phyloP scores from a whole-genome alignment of 2,329 filamentous ascomycete species.

The Cryphonectria naterciae region DNA sequence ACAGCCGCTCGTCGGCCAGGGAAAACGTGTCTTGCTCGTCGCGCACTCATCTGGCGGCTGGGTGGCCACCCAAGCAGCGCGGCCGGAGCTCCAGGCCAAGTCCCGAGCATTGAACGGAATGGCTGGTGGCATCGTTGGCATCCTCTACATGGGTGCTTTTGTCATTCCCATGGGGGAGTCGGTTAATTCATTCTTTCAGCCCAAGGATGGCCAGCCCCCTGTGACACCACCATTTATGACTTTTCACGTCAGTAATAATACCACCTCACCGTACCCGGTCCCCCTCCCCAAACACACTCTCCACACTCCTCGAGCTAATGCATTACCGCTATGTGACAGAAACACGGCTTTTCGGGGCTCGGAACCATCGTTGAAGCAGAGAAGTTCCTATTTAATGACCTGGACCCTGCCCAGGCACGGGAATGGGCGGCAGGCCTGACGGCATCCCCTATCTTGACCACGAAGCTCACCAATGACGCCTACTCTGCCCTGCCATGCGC shows the following conservation, averaged over 20 bases:
- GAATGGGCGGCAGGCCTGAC: conserved; percentile 35
- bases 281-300: no score
- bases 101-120: conserved; percentile 30
- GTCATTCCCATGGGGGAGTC: conserved; percentile 39
- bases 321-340: neutral
- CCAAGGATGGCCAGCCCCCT: conserved; percentile 33
- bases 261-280: no score
- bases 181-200: conserved; percentile 37
- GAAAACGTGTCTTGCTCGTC: conserved; percentile 37
- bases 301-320: no score
- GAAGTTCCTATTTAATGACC: conserved; percentile 37
- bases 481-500: conserved; percentile 39
- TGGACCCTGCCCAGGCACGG: conserved; percentile 32
- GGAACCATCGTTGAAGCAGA: conserved; percentile 34
- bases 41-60: conserved; percentile 42
- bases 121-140: conserved; percentile 35
- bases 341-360: conserved; percentile 29
- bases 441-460: conserved; percentile 35
- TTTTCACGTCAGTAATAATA: conserved; percentile 35
- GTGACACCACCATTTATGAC: conserved; percentile 34
- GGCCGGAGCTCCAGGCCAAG: conserved; percentile 35
- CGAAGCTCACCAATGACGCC: conserved; percentile 38
- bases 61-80: conserved; percentile 39
- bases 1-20: conserved; percentile 27
- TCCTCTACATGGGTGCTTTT: conserved; percentile 39